Percentiles rank a stretch among this genome's conserved stretches.
phyloP scores from a whole-genome alignment of 2,329 filamentous ascomycete genomes.

The Onygenales sp. region DNA sequence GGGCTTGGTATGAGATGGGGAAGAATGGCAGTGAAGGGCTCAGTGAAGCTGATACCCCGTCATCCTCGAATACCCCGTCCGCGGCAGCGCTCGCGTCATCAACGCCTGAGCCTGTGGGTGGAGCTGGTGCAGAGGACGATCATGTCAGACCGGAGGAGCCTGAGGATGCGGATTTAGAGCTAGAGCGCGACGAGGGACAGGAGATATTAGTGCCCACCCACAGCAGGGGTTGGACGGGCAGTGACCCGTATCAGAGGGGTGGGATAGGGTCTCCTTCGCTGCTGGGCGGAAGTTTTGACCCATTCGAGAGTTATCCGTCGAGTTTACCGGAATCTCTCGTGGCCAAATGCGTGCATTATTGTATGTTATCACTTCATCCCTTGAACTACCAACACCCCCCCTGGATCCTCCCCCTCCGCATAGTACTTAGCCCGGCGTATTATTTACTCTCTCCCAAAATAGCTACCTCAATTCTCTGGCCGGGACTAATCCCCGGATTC shows the following conservation, averaged over 20 bases:
- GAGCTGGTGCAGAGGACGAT: no score
- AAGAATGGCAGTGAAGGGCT: background rate
- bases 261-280: no score
- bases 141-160: no score
- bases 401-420: background rate
- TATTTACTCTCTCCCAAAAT: background rate
- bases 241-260: no score
- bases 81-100: no score
- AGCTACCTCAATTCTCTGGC: background rate
- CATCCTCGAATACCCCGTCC: no score
- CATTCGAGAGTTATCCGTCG: background rate
- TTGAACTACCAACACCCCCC: background rate
- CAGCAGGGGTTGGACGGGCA: no score
- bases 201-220: no score
- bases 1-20: background rate
- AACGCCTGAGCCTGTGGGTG: no score
- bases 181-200: no score
- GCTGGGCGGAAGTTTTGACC: background rate
- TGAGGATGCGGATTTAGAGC: no score
- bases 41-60: no score
- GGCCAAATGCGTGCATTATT: background rate
- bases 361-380: background rate
- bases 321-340: background rate
- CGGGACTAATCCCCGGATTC: background rate
- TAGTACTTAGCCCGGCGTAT: background rate